A percentile compares a stretch with the other conserved stretches of the same genome.
Evolutionary conservation across 1,139 yeast species (phyloP).

Genomic region (Magnusiomyces ingens): DNA sequence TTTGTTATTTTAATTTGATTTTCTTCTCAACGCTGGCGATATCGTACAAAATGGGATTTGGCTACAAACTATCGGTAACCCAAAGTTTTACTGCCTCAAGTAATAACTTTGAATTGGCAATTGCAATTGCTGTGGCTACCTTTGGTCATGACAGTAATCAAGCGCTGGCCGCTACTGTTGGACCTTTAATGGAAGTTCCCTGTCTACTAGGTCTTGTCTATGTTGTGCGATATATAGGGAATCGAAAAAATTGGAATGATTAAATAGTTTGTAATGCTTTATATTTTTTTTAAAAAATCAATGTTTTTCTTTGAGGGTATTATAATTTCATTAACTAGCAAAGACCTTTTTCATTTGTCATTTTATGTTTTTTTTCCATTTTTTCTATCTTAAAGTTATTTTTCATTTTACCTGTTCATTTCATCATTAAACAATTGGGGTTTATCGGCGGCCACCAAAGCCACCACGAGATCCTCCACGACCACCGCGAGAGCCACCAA

Average conservation of each 20-base stretch:
- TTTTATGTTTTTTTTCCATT: neutral
- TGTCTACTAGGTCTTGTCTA: constrained; percentile 41
- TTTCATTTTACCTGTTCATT: neutral
- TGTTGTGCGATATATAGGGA: constrained; percentile 35
- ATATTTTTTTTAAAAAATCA: neutral
- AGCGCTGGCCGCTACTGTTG: constrained; percentile 55
- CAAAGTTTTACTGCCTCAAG: constrained; percentile 56
- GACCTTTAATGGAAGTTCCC: constrained; percentile 54
- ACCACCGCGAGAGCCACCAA: constrained; percentile 14
- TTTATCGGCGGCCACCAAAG: neutral
- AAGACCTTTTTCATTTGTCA: neutral
- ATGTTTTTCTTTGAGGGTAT: neutral
- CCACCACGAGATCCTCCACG: constrained; percentile 16
- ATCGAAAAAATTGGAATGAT: neutral
- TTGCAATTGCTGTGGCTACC: constrained; percentile 49
- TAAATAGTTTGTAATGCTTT: neutral
- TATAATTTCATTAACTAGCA: too few relatives aligned
- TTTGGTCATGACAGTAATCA: constrained; percentile 50
- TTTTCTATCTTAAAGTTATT: neutral
- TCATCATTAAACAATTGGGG: too few relatives aligned
- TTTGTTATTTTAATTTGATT: constrained; percentile 43
- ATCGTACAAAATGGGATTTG: constrained; percentile 29
- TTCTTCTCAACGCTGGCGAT: constrained; percentile 41
- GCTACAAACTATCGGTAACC: constrained; percentile 42
- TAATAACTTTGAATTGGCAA: constrained; percentile 48